A percentile compares a stretch with the other conserved stretches of the same genome.
phyloP scores from a whole-genome alignment of 2,329 filamentous ascomycete genomes.

The Diaporthe citriasiana region DNA sequence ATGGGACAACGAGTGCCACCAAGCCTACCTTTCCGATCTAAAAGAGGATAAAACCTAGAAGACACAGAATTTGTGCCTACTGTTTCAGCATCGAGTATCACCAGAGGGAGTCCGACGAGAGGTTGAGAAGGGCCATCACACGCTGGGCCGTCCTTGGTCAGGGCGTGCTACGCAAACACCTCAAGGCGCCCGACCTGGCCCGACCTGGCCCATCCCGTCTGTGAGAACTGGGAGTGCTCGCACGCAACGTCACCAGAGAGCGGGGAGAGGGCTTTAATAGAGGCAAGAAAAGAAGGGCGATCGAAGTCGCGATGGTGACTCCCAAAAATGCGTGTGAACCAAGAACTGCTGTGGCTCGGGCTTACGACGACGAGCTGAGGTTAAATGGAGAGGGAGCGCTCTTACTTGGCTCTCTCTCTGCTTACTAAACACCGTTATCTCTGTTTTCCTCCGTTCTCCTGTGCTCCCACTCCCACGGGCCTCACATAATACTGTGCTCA shows the following conservation, averaged over 20 bases:
- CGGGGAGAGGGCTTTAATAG: neutral
- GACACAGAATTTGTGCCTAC: neutral
- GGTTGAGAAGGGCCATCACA: neutral
- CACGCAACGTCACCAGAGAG: neutral
- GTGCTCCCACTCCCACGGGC: neutral
- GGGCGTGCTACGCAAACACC: constrained; percentile 25
- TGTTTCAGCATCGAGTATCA: neutral
- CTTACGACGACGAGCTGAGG: neutral
- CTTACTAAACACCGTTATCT: constrained; percentile 24
- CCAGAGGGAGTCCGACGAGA: neutral
- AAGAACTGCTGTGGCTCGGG: neutral
- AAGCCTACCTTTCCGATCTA: neutral
- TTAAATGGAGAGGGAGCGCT: neutral
- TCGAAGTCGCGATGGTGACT: neutral
- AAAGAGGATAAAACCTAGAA: neutral
- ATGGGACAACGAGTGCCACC: neutral
- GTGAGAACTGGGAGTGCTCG: neutral
- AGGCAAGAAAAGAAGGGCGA: no score
- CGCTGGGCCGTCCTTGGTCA: neutral
- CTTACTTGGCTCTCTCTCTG: neutral
- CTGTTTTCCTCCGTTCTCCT: neutral
- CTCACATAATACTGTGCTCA: constrained; percentile 2
- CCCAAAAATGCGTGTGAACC: no score
- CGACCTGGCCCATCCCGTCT: neutral
- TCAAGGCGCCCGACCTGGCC: constrained; percentile 24